Base-by-base conservation (phyloP, 306 rosid genomes). In the Gillenia trifoliata region DNA sequence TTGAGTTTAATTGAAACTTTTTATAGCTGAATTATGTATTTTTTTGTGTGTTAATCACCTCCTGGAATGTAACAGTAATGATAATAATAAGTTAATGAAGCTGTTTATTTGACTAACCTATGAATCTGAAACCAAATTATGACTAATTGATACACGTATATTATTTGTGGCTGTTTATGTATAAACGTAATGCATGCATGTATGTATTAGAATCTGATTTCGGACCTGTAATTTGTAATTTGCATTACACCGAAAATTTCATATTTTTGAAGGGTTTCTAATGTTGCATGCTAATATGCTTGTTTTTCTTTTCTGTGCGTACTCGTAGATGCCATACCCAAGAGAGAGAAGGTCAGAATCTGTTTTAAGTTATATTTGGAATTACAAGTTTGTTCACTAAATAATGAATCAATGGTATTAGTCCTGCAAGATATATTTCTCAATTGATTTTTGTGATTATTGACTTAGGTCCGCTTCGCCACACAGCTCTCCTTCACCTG, bases 331-430 rank as follows among this genome's bases (percentile, higher is more conserved):
- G 89, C 57, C 89, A 19, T 74, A 70, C 75, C 15, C 89, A 49
- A 80, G 89, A 78, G 78, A 34, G 75, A 76, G 61, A 71, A 86
- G 87, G 87, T 83, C 31, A 68, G 85, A 74, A 31, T 43, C 55
- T 26, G 5, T 40, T 66, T 28, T 7, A 16, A 20, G 23, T 49
- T 52, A 4, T 25, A 20, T 47, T 61, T 55, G 4, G 20, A 75
- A 64, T 60, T 15, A 10, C 66, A 7, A 49, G 40, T 66, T 67
- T 19, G 29, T 20, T 43, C n/a, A 2, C 13, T 28, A 16, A 5
- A 11, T 50, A 40, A 22, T 29, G 47, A 43, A 20, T 17, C 45
- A 54, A 8, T 61, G 20, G 11, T 30, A 22, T 7, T 50, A 25
- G 6, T 45, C 50, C 19, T 19, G 13, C 50, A 45, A 19, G 36